Evolutionary conservation across 1,139 yeast genomes (phyloP), one percentile per base, ranked within the genome.

Genomic region (Arxiozyma slooffiae): DNA sequence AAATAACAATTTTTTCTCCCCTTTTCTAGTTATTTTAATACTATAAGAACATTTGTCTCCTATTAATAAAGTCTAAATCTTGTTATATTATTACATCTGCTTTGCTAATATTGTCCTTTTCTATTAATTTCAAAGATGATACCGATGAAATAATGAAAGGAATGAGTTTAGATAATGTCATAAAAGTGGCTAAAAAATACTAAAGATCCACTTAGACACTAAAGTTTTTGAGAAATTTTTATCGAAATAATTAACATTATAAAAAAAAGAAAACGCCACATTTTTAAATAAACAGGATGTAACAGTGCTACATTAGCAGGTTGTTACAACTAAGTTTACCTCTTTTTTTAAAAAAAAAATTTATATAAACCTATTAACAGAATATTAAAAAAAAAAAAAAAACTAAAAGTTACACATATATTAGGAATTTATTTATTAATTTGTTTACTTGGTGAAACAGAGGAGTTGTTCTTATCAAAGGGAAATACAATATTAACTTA

Each of bases 151-250:
- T 61, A 14, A 38, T 48, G 14, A 41, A 53, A 9, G 38, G 44
- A 14, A 38, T 60, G 7, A 37, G 55, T 2, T 46, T 58, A 14
- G 54, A 50, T 20, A 46, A 54, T 20, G 22, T 61, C 11, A 53
- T 60, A 18, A 17, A 45, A 1, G 39, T 47, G n/a, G 53, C 55
- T 5, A 44, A 44, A 17, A n/a, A 48, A 38, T 8, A 51, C 64
- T 16, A 57, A 52, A 16, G 70, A 67, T 48, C 69, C 69, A 7
- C 52, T 64, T 47, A 62, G 63, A 46, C 60, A 52, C 42, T 68
- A 66, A 52, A 67, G 69, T 2, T 60, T 57, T 39, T 47, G 66
- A n/a, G 67, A 63, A 49, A 48, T 64, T 18, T 39, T 60, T 14
- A 61, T 54, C 44, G 66, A 67, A 49, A 48, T 62, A 11, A 26